These are phyloP conservation scores for Suhomyces bribrorum DNA, from an alignment of 1,139 yeast genomes.

Conservation along the genomic window DNA sequence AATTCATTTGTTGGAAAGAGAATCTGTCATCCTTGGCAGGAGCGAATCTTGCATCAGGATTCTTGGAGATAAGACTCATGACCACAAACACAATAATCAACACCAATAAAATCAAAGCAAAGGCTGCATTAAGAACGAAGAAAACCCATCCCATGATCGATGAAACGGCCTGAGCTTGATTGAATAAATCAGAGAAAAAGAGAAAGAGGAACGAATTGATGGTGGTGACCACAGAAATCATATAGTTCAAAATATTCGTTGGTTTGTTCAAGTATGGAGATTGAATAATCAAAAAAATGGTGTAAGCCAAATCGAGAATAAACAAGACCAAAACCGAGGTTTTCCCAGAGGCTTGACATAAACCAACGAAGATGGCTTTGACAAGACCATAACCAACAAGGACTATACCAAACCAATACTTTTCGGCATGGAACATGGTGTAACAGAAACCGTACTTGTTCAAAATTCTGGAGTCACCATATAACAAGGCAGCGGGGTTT, in stretches of 20 bases:
- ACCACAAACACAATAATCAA: conserved; percentile 59
- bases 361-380: conserved; percentile 64
- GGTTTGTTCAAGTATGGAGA: conserved; percentile 72
- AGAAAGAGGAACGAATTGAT: conserved; percentile 72
- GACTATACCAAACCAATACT: conserved; percentile 74
- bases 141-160: conserved; percentile 83
- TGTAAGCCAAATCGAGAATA: conserved; percentile 63
- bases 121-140: conserved; percentile 76
- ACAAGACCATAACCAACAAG: conserved; percentile 54
- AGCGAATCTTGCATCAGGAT: conserved; percentile 80
- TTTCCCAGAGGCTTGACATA: conserved; percentile 70
- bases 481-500: conserved; percentile 76
- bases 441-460: conserved; percentile 76
- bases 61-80: conserved; percentile 63
- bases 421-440: conserved; percentile 76
- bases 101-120: conserved; percentile 62
- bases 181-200: conserved; percentile 72
- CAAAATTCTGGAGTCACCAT: conserved; percentile 65
- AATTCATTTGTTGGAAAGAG: conserved; percentile 67
- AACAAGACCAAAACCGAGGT: conserved; percentile 67
- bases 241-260: conserved; percentile 66
- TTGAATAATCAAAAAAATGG: conserved; percentile 55
- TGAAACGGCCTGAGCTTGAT: conserved; percentile 64
- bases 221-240: conserved; percentile 63
- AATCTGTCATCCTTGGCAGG: conserved; percentile 85